Percentiles rank a stretch among this genome's conserved stretches.
These are phyloP conservation scores for Botryotinia calthae DNA, from an alignment of 2,329 filamentous ascomycete genomes.

Conservation along the genomic window DNA sequence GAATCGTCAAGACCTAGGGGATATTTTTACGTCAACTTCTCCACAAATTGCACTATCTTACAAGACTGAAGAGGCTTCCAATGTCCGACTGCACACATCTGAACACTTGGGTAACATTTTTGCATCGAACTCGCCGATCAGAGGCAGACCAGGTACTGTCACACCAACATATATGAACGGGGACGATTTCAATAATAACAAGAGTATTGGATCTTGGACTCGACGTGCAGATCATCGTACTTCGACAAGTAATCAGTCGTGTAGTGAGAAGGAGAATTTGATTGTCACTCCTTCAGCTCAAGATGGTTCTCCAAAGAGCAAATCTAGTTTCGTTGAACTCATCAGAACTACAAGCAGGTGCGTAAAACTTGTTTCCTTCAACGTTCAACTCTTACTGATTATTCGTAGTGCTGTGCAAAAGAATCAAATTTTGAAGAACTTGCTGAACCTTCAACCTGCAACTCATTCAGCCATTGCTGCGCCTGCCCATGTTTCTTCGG, in stretches of 20 bases:
- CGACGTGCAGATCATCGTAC: background rate
- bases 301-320: slow-evolving; percentile 23
- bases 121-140: slow-evolving; percentile 1
- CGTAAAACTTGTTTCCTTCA: background rate
- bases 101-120: background rate
- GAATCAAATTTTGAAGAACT: slow-evolving; percentile 37
- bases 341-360: slow-evolving; percentile 34
- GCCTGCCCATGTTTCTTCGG: slow-evolving; percentile 34
- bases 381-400: slow-evolving; percentile 1
- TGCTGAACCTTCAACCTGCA: slow-evolving; percentile 33
- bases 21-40: background rate
- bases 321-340: slow-evolving; percentile 29
- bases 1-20: background rate
- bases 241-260: slow-evolving; percentile 9
- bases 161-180: slow-evolving; percentile 3
- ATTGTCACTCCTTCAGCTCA: slow-evolving; percentile 24
- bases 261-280: slow-evolving; percentile 3
- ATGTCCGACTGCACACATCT: background rate
- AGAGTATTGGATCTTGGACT: slow-evolving; percentile 6
- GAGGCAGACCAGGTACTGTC: background rate
- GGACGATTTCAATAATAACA: background rate
- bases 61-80: background rate
- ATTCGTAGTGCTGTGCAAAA: slow-evolving; percentile 32
- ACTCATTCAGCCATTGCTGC: slow-evolving; percentile 29
- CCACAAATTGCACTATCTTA: background rate